A percentile compares a stretch with the other conserved stretches of the same genome.
These are phyloP conservation scores for Phytophthora constricta DNA, from an alignment of 352 stramenopile species.

Conservation along the genomic window DNA sequence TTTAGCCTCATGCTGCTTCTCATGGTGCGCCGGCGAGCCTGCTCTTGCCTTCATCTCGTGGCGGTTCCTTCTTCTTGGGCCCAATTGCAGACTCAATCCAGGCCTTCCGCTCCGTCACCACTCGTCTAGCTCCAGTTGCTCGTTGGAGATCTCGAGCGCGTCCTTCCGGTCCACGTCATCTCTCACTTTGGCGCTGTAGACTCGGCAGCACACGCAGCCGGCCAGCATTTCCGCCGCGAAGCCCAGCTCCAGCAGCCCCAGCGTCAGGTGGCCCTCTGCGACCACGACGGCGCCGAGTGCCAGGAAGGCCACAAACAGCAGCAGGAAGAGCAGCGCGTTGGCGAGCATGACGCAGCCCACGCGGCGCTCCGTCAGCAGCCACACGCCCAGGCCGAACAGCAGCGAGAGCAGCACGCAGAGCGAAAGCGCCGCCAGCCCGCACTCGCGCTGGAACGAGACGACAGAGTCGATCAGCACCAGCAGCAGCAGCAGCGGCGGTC, in stretches of 20 bases:
- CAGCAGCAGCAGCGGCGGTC: slow-evolving; percentile 11
- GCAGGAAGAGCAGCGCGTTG: slow-evolving; percentile 15
- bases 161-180: slow-evolving; percentile 10
- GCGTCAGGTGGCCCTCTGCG: background rate
- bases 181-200: slow-evolving; percentile 18
- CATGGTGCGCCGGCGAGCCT: too few relatives aligned
- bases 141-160: slow-evolving; percentile 18
- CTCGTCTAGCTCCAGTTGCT: slow-evolving; percentile 16
- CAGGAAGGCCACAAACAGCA: slow-evolving; percentile 2
- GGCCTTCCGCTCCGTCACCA: background rate
- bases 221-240: slow-evolving; percentile 7
- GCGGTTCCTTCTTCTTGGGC: too few relatives aligned
- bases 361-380: slow-evolving; percentile 3
- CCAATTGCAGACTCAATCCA: too few relatives aligned
- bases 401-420: slow-evolving; percentile 13
- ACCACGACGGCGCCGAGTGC: background rate
- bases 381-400: slow-evolving; percentile 7
- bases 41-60: too few relatives aligned
- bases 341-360: slow-evolving; percentile 22
- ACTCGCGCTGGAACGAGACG: background rate
- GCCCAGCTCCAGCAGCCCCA: slow-evolving; percentile 18
- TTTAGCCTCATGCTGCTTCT: too few relatives aligned
- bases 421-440: slow-evolving; percentile 1
- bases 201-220: slow-evolving; percentile 15
- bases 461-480: slow-evolving; percentile 5